Percentiles rank a stretch among this genome's conserved stretches.
These are phyloP conservation scores for Daldinia caldariorum DNA, from an alignment of 495 filamentous ascomycete species.

Conservation along the genomic window DNA sequence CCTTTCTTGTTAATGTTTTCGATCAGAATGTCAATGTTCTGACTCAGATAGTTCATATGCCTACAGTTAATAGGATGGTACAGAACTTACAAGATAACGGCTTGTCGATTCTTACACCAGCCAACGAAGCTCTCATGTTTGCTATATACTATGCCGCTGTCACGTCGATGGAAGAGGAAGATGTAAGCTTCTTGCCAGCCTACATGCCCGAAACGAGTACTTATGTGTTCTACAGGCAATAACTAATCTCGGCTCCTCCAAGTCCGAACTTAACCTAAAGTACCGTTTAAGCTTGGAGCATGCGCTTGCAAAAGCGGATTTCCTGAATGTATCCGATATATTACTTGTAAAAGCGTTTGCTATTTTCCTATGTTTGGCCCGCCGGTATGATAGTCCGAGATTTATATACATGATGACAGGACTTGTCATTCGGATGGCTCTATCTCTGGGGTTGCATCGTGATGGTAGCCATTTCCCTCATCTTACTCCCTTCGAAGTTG, in stretches of 20 bases:
- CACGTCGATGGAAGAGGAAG: constrained; percentile 66
- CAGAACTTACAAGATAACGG: constrained; percentile 50
- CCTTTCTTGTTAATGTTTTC: constrained; percentile 62
- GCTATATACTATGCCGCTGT: constrained; percentile 69
- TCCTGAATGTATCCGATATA: constrained; percentile 55
- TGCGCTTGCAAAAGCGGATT: constrained; percentile 65
- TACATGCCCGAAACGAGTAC: constrained; percentile 16
- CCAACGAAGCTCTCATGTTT: constrained; percentile 67
- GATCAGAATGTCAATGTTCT: constrained; percentile 64
- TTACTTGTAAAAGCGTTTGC: constrained; percentile 60
- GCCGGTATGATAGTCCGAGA: constrained; percentile 60
- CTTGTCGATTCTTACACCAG: constrained; percentile 49
- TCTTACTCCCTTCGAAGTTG: constrained; percentile 59
- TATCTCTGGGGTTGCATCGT: constrained; percentile 60
- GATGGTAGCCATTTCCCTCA: constrained; percentile 54
- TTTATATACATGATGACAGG: constrained; percentile 67
- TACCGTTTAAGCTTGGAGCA: constrained; percentile 65
- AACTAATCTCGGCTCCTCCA: constrained; percentile 61
- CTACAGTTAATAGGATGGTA: constrained; percentile 60
- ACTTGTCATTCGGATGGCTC: constrained; percentile 58
- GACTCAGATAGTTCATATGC: constrained; percentile 61
- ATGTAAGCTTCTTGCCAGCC: constrained; percentile 47
- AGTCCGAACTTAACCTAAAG: constrained; percentile 59
- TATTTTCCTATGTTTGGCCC: constrained; percentile 59
- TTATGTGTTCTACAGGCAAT: constrained; percentile 47